A percentile compares a stretch with the other conserved stretches of the same genome.
phyloP scores from a whole-genome alignment of 2,329 filamentous ascomycete species.

The Aspergillus aculeatinus region DNA sequence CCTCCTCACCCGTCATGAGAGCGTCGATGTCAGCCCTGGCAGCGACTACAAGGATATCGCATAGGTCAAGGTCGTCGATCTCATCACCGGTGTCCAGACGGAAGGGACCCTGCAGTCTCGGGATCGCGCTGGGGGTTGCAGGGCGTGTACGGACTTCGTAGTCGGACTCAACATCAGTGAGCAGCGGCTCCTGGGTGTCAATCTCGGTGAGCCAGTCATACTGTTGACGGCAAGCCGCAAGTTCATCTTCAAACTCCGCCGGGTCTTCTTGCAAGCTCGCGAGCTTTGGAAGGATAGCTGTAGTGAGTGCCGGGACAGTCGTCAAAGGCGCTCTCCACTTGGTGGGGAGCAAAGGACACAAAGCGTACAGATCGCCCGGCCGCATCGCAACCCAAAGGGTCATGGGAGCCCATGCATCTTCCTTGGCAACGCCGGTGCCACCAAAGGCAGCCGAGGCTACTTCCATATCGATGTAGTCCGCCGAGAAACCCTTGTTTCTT shows the following conservation, averaged over 20 bases:
- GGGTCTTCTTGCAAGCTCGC: slow-evolving; percentile 43
- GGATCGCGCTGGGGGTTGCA: slow-evolving; percentile 53
- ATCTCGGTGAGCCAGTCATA: slow-evolving; percentile 59
- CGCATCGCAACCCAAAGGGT: slow-evolving; percentile 97
- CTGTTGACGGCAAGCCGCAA: slow-evolving; percentile 53
- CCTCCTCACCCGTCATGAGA: slow-evolving; percentile 53
- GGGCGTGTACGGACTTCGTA: slow-evolving; percentile 59
- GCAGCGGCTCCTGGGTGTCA: slow-evolving; percentile 53
- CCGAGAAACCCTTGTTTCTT: slow-evolving; percentile 78
- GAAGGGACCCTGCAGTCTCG: slow-evolving; percentile 64
- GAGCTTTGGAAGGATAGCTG: slow-evolving; percentile 75
- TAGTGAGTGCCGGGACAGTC: slow-evolving; percentile 76
- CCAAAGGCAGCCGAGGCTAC: slow-evolving; percentile 89
- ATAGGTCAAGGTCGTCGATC: slow-evolving; percentile 56
- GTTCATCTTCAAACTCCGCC: slow-evolving; percentile 47
- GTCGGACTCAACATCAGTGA: slow-evolving; percentile 40
- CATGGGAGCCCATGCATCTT: slow-evolving; percentile 83
- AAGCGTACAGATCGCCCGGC: slow-evolving; percentile 86
- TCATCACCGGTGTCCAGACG: slow-evolving; percentile 50
- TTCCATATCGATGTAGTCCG: slow-evolving; percentile 89
- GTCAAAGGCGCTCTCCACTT: slow-evolving; percentile 79
- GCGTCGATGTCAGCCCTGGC: slow-evolving; percentile 53
- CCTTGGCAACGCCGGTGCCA: slow-evolving; percentile 59
- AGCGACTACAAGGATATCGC: slow-evolving; percentile 60
- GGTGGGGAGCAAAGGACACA: slow-evolving; percentile 84